A percentile compares a stretch with the other conserved stretches of the same genome.
Evolutionary conservation across 2,329 filamentous ascomycete species (phyloP).

Genomic region (Ceratocystis huliohia): DNA sequence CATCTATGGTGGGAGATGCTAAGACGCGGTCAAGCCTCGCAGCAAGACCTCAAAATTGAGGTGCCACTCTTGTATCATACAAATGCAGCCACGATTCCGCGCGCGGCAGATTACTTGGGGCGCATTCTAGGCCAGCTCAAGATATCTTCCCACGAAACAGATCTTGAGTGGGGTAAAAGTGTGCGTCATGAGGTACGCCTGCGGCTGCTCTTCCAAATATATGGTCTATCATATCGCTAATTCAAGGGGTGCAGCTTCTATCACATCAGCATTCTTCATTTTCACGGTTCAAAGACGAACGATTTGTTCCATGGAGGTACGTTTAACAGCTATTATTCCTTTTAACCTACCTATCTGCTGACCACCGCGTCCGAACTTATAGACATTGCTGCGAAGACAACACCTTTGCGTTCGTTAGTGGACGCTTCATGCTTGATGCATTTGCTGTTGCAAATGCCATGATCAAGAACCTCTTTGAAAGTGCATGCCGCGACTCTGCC

Average conservation of each 20-base stretch:
- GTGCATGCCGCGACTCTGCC: slow-evolving; percentile 11
- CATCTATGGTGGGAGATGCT: slow-evolving; percentile 20
- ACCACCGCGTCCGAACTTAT: background rate
- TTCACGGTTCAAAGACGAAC: slow-evolving; percentile 7
- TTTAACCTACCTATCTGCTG: background rate
- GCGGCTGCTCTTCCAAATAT: background rate
- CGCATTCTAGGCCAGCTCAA: slow-evolving; percentile 4
- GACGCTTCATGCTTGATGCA: slow-evolving; percentile 18
- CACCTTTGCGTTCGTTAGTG: slow-evolving; percentile 18
- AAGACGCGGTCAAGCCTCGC: slow-evolving; percentile 13
- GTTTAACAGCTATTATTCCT: background rate
- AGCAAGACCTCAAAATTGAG: slow-evolving; percentile 11
- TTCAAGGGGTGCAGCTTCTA: background rate
- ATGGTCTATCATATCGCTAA: background rate
- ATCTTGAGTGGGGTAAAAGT: slow-evolving; percentile 4
- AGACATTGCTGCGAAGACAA: slow-evolving; percentile 19
- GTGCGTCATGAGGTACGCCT: background rate
- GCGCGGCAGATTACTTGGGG: slow-evolving; percentile 5
- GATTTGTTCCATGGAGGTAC: slow-evolving; percentile 11
- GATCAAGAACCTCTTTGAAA: slow-evolving; percentile 17
- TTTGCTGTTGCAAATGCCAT: slow-evolving; percentile 14
- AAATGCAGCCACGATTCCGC: slow-evolving; percentile 12
- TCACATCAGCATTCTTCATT: slow-evolving; percentile 14
- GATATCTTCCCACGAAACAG: background rate
- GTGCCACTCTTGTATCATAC: slow-evolving; percentile 18